These are phyloP conservation scores for Pouteria campechiana DNA, from an alignment of 179 eudicot species.

Conservation along the genomic window DNA sequence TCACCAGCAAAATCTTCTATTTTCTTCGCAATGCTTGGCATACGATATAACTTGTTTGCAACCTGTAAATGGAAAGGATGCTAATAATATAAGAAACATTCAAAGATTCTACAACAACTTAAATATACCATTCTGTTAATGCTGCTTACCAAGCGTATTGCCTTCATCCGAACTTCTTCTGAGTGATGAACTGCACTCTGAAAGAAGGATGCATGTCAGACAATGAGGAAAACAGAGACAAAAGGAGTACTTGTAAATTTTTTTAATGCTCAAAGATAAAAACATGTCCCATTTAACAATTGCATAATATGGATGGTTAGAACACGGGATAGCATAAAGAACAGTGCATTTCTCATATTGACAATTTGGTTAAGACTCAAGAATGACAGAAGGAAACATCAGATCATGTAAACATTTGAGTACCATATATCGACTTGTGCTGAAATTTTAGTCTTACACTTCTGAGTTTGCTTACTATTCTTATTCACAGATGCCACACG, in stretches of 20 bases:
- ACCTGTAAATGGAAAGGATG: conserved; percentile 37
- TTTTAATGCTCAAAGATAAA: not conserved
- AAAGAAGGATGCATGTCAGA: conserved; percentile 14
- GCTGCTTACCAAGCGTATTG: conserved; percentile 79
- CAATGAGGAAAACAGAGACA: not conserved
- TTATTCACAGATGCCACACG: no score
- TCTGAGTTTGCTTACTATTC: no score
- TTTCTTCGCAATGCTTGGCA: conserved; percentile 48
- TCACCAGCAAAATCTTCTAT: conserved; percentile 89
- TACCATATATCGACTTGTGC: no score
- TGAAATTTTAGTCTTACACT: no score
- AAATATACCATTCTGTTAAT: not conserved
- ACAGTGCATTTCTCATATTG: no score
- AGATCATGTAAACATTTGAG: no score
- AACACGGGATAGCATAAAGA: no score
- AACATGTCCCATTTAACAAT: no score
- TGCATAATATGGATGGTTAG: no score
- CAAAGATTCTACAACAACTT: not conserved
- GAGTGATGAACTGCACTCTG: conserved; percentile 93
- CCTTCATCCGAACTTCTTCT: conserved; percentile 99
- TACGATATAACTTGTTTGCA: conserved; percentile 87
- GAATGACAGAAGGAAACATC: no score
- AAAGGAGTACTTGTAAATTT: not conserved
- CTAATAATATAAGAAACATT: not conserved
- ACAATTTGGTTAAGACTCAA: no score